A percentile compares a stretch with the other conserved stretches of the same genome.
Conservation (phyloP, 768 basidiomycete genomes). For the Lactarius sp. region DNA sequence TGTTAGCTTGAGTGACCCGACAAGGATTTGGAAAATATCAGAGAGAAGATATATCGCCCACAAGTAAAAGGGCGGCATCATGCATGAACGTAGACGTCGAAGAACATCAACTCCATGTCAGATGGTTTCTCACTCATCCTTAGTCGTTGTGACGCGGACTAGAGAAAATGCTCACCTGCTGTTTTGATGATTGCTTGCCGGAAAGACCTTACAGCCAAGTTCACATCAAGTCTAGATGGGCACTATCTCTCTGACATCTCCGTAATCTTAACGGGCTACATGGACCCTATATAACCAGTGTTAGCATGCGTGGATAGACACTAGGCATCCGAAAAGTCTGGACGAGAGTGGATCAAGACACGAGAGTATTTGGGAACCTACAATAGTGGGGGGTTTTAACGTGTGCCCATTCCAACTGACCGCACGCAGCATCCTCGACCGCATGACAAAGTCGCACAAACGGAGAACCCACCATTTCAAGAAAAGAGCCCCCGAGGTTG, state of each 20-base stretch:
- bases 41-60: constrained; percentile 20
- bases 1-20: background rate
- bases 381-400: constrained; percentile 4
- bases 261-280: background rate
- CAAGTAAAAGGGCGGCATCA: constrained; percentile 10
- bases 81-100: constrained; percentile 11
- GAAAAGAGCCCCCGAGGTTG: background rate
- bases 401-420: background rate
- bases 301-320: background rate
- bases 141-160: background rate
- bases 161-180: constrained; percentile 9
- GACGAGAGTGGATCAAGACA: background rate
- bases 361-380: background rate
- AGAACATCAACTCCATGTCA: constrained; percentile 21
- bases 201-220: too few relatives aligned
- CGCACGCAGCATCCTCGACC: background rate
- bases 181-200: background rate
- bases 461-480: background rate
- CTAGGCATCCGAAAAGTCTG: background rate
- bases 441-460: background rate
- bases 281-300: background rate
- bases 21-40: constrained; percentile 1
- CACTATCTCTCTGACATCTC: background rate
- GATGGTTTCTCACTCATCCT: constrained; percentile 12
- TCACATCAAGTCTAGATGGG: too few relatives aligned